Percentiles rank a stretch among this genome's conserved stretches.
Evolutionary conservation across 768 basidiomycete genomes (phyloP).

Genomic region (Agrocybe pediades): DNA sequence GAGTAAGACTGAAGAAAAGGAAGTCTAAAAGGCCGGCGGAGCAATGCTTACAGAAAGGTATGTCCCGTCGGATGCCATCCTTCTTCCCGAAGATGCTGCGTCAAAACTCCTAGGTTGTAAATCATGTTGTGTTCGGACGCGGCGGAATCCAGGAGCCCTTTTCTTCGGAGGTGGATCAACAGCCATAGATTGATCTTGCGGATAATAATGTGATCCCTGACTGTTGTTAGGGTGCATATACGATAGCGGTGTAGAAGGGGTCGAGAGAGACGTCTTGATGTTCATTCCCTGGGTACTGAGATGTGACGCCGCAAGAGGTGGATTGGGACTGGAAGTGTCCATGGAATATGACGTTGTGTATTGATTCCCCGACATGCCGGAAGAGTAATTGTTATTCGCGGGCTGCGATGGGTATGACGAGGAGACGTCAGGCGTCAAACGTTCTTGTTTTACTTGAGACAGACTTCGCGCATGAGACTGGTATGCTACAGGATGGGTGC

Average conservation of each 20-base stretch:
- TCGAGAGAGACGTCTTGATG: slow-evolving; percentile 62
- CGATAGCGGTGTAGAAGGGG: slow-evolving; percentile 73
- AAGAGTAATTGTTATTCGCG: slow-evolving; percentile 21
- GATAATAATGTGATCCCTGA: slow-evolving; percentile 55
- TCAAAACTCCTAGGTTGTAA: slow-evolving; percentile 71
- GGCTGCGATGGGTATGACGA: slow-evolving; percentile 61
- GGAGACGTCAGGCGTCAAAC: slow-evolving; percentile 43
- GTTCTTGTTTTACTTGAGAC: slow-evolving; percentile 43
- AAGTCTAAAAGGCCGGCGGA: slow-evolving; percentile 5
- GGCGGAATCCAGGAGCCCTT: slow-evolving; percentile 75
- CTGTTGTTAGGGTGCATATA: slow-evolving; percentile 56
- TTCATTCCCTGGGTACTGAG: slow-evolving; percentile 47
- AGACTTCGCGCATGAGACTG: slow-evolving; percentile 59
- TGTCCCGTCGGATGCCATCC: slow-evolving; percentile 76
- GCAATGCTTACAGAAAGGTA: slow-evolving; percentile 83
- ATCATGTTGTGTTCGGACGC: slow-evolving; percentile 76
- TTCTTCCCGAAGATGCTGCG: slow-evolving; percentile 59
- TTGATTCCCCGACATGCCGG: slow-evolving; percentile 36
- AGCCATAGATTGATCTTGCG: slow-evolving; percentile 70
- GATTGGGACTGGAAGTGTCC: slow-evolving; percentile 68
- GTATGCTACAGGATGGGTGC: slow-evolving; percentile 41
- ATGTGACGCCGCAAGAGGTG: slow-evolving; percentile 50
- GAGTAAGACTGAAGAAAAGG: slow-evolving; percentile 8
- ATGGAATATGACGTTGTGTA: slow-evolving; percentile 57
- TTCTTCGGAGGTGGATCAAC: slow-evolving; percentile 72